These are phyloP conservation scores for Coniochaeta pulveracea DNA, from an alignment of 2,329 filamentous ascomycete genomes.

Conservation along the genomic window DNA sequence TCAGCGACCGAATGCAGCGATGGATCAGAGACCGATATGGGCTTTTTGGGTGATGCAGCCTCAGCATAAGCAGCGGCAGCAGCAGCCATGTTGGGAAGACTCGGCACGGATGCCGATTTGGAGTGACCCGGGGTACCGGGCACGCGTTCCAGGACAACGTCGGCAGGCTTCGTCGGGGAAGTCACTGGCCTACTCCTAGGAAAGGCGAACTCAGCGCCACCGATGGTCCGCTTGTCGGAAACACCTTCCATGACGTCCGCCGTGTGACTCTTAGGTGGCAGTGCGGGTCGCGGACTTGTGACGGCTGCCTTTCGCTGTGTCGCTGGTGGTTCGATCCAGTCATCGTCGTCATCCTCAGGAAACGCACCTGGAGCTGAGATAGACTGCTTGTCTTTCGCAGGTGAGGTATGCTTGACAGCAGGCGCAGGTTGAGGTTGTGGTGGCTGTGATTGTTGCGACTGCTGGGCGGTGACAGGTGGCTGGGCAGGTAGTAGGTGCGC, in stretches of 20 bases:
- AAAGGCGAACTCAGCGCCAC: constrained; percentile 33
- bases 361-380: constrained; percentile 45
- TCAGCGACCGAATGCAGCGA: constrained; percentile 36
- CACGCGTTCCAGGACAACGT: constrained; percentile 16
- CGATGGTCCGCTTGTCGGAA: constrained; percentile 33
- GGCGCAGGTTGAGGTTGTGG: constrained; percentile 8
- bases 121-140: constrained; percentile 33
- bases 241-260: constrained; percentile 50
- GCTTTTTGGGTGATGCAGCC: constrained; percentile 40
- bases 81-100: constrained; percentile 24
- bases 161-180: constrained; percentile 25
- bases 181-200: constrained; percentile 25
- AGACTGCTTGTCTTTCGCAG: constrained; percentile 13
- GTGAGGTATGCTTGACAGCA: constrained; percentile 18
- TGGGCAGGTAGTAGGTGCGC: constrained; percentile 24
- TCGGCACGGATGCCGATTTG: constrained; percentile 54
- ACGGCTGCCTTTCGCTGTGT: constrained; percentile 21
- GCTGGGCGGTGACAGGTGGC: constrained; percentile 16
- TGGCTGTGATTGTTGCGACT: constrained; percentile 12
- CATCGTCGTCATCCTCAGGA: constrained; percentile 47
- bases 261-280: constrained; percentile 51
- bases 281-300: constrained; percentile 35
- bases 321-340: constrained; percentile 49
- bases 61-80: constrained; percentile 13
- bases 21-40: constrained; percentile 47